phyloP scores from a whole-genome alignment of 495 filamentous ascomycete species.

The Tuber calosporum region DNA sequence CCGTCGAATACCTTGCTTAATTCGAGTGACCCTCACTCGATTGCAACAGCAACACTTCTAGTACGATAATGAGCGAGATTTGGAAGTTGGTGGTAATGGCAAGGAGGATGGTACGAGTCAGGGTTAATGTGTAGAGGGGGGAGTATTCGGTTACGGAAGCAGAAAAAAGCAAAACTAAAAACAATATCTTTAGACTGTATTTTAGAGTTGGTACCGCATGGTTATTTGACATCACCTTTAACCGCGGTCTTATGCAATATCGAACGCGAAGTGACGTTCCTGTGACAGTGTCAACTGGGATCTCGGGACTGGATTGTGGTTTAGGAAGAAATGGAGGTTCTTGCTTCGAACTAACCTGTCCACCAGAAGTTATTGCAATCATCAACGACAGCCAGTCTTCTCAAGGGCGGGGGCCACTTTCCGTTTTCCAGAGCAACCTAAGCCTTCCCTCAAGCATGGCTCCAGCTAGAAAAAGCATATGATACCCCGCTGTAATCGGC shows the following conservation, averaged over 20 bases:
- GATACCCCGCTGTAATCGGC: background rate
- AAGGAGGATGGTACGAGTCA: background rate
- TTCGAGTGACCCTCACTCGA: background rate
- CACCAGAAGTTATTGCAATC: background rate
- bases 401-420: background rate
- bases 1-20: background rate
- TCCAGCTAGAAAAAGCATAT: background rate
- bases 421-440: background rate
- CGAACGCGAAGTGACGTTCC: background rate
- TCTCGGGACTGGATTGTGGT: background rate
- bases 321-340: background rate
- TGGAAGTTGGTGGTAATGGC: background rate
- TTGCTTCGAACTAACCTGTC: background rate
- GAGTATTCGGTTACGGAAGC: background rate
- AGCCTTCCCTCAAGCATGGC: background rate
- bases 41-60: background rate
- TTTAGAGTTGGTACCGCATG: background rate
- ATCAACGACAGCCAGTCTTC: background rate
- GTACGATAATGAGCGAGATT: background rate
- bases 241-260: background rate
- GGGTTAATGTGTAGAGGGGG: background rate
- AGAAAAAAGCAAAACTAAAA: background rate
- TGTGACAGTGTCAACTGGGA: background rate
- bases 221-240: background rate
- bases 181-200: background rate